Base-by-base conservation (phyloP, 2,329 filamentous ascomycete species). In the Xylaria arbuscula region DNA sequence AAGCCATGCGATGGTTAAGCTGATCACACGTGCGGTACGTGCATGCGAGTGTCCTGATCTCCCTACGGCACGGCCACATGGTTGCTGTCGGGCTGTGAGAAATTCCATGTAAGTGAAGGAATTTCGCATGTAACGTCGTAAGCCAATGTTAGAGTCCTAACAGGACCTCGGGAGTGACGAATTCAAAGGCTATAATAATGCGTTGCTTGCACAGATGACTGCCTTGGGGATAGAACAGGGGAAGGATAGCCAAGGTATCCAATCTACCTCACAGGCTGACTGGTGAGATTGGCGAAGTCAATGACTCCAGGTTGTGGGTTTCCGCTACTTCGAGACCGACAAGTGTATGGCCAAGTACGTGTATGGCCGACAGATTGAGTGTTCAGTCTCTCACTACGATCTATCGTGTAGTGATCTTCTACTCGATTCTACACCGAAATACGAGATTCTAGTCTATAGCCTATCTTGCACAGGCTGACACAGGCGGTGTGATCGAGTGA, bases 31-130 rank as follows among this genome's bases (percentile, higher is more conserved):
- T 51, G 13, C 45, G 60, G 9, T 22, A 11, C 22, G n/a, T 34
- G 32, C 45, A 55, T 57, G 59, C 36, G 40, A 22, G 8, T 48
- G 54, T 15, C 42, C 56, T 32, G 56, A 22, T 45, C 28, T 38
- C 24, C 15, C 24, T 19, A 24, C 34, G 10, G 10, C 42, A 19
- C 10, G 24, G 57, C 13, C 54, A 36, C 47, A 50, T 48, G 34
- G 42, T 55, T 50, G 38, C 45, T n/a, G 24, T 36, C 55, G 32
- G 51, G 11, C 61, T 48, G 60, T 64, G 48, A 3, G 13, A 53
- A 51, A 42, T 40, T 24, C 34, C 36, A 42, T 38, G 53, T 48
- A 45, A 47, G 57, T 34, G n/a, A 36, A 45, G 24, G 13, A 11
- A 38, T 36, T 38, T 28, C 34, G 13, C 40, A 53, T 56, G 51